Percentiles rank a stretch among this genome's conserved stretches.
Evolutionary conservation across 352 stramenopile genomes (phyloP).

Genomic region (Globisporangium acanthophoron): DNA sequence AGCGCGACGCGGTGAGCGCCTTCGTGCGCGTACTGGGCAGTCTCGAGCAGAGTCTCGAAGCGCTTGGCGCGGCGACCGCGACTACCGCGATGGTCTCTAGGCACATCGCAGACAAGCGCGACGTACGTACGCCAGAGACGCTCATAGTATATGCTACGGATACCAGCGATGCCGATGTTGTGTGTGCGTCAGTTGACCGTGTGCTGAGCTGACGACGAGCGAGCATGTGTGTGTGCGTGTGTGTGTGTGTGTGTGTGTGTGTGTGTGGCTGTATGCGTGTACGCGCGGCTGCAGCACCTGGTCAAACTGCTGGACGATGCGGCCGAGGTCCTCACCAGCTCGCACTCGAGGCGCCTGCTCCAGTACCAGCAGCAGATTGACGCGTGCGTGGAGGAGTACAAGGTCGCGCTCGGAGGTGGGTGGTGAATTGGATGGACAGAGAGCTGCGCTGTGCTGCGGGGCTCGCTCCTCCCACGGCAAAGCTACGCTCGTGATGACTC

Average conservation of each 20-base stretch:
- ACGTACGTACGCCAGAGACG: conserved; percentile 7
- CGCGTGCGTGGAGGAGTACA: conserved; percentile 24
- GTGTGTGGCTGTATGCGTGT: neutral
- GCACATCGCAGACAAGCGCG: conserved; percentile 15
- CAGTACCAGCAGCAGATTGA: conserved; percentile 26
- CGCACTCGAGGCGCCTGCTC: conserved; percentile 23
- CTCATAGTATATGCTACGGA: too few species aligned
- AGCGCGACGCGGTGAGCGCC: conserved; percentile 7
- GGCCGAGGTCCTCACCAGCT: conserved; percentile 29
- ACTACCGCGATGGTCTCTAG: conserved; percentile 11
- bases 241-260: neutral
- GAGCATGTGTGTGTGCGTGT: too few species aligned
- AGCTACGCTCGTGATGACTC: too few species aligned
- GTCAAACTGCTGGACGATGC: conserved; percentile 29
- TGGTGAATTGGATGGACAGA: neutral
- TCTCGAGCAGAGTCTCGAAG: conserved; percentile 9
- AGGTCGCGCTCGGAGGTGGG: conserved; percentile 20
- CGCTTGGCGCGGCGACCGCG: neutral
- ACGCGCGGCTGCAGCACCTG: conserved; percentile 18
- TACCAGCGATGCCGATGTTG: too few species aligned
- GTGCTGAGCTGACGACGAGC: too few species aligned
- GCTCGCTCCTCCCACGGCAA: too few species aligned
- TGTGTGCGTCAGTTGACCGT: too few species aligned
- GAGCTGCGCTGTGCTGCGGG: neutral
- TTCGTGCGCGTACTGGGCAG: conserved; percentile 5